Percentiles rank a stretch among this genome's conserved stretches.
Conservation (phyloP, 768 basidiomycete genomes). For the Phanerochaete sordida region DNA sequence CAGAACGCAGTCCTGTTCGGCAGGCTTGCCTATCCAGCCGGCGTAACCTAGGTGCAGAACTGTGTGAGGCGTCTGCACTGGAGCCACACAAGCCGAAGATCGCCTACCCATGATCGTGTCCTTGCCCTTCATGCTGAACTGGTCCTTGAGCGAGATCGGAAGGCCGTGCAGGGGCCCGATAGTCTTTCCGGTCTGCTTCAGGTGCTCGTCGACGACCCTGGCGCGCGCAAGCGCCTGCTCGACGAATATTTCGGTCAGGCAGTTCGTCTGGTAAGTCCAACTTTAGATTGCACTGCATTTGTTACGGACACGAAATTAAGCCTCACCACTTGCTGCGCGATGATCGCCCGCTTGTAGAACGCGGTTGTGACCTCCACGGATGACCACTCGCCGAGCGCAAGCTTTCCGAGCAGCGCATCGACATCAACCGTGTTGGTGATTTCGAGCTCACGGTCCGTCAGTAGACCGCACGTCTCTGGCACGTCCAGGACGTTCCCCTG, state of each 20-base stretch:
- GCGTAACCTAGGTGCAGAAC: slow-evolving; percentile 40
- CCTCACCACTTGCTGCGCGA: slow-evolving; percentile 47
- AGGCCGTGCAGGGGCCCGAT: slow-evolving; percentile 46
- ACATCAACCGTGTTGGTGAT: slow-evolving; percentile 56
- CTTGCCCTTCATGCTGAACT: slow-evolving; percentile 55
- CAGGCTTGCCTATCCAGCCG: slow-evolving; percentile 46
- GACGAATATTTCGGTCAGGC: slow-evolving; percentile 47
- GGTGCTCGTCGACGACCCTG: slow-evolving; percentile 37
- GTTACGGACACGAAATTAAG: not conserved
- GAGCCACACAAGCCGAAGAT: too few relatives aligned
- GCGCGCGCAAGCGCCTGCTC: slow-evolving; percentile 41
- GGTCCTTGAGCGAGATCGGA: slow-evolving; percentile 44
- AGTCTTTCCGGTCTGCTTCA: slow-evolving; percentile 34
- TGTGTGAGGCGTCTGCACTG: not conserved
- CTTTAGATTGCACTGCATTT: not conserved
- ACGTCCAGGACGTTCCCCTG: slow-evolving; percentile 50
- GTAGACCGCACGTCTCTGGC: slow-evolving; percentile 53
- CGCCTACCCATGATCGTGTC: slow-evolving; percentile 54
- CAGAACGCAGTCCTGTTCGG: slow-evolving; percentile 46
- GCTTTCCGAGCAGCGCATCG: slow-evolving; percentile 42
- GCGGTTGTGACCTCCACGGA: slow-evolving; percentile 47
- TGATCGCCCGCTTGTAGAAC: slow-evolving; percentile 45
- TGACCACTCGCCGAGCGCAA: slow-evolving; percentile 55
- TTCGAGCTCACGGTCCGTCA: slow-evolving; percentile 52
- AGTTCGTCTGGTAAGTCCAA: slow-evolving; percentile 35